Conservation (phyloP, 2,329 filamentous ascomycete species). For the Neonectria hederae region DNA sequence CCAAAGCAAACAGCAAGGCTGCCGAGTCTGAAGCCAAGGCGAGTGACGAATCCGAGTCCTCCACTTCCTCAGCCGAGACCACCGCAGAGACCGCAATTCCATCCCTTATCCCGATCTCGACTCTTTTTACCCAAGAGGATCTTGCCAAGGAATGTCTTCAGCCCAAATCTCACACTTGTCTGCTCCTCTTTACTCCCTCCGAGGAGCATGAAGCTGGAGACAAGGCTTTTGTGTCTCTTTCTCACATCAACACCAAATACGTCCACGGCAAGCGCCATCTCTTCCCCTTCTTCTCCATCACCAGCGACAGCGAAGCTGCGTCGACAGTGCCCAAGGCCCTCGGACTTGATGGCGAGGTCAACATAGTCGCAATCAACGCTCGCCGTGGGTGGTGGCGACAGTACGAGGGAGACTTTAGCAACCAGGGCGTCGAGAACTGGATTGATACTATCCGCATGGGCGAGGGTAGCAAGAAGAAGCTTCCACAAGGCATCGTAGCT, state of each 20-base stretch:
- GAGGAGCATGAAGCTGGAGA: conserved; percentile 61
- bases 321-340: conserved; percentile 62
- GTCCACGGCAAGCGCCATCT: conserved; percentile 70
- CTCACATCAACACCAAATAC: conserved; percentile 81
- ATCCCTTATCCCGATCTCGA: conserved; percentile 68
- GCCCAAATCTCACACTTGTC: conserved; percentile 81
- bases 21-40: conserved; percentile 40
- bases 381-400: conserved; percentile 87
- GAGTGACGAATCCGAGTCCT: conserved; percentile 38
- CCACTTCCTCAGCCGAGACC: conserved; percentile 24
- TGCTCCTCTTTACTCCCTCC: conserved; percentile 76
- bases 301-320: conserved; percentile 55
- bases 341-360: conserved; percentile 67
- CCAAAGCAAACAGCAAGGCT: conserved; percentile 49
- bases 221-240: conserved; percentile 70
- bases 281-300: conserved; percentile 85
- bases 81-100: conserved; percentile 44
- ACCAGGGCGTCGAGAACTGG: conserved; percentile 79
- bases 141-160: conserved; percentile 78
- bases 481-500: conserved; percentile 70
- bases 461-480: conserved; percentile 81
- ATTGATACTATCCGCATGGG: conserved; percentile 91
- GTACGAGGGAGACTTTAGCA: conserved; percentile 70
- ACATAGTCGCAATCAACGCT: conserved; percentile 84
- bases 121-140: conserved; percentile 70